phyloP scores from a whole-genome alignment of 371 early-diverging fungal genomes.

The Mucor circinelloides region DNA sequence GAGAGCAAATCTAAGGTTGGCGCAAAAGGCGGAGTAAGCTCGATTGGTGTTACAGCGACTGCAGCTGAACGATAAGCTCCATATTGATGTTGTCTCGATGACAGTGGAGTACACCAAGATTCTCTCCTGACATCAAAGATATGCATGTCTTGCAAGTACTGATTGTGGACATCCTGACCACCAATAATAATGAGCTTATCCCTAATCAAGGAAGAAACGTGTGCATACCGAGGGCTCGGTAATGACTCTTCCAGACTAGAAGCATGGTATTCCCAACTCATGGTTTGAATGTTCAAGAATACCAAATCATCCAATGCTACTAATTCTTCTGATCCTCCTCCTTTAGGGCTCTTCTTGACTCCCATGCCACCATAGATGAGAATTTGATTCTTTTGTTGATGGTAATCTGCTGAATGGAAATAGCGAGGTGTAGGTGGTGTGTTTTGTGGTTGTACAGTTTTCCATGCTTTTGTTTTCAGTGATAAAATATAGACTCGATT shows the following conservation, averaged over 20 bases:
- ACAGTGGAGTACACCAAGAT: conserved; percentile 57
- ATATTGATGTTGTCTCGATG: conserved; percentile 58
- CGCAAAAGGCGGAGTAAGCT: conserved; percentile 29
- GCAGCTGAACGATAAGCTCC: conserved; percentile 74
- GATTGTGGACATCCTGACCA: conserved; percentile 70
- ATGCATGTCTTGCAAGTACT: conserved; percentile 69
- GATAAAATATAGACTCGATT: conserved; percentile 63
- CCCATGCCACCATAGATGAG: conserved; percentile 66
- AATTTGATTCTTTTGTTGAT: conserved; percentile 28
- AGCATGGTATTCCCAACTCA: conserved; percentile 53
- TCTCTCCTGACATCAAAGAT: conserved; percentile 58
- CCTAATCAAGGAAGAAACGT: conserved; percentile 57
- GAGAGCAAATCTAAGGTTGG: conserved; percentile 21
- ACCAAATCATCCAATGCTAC: conserved; percentile 60
- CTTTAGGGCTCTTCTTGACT: not conserved
- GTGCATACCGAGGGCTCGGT: conserved; percentile 71
- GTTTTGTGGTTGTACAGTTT: conserved; percentile 27
- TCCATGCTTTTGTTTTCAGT: conserved; percentile 53
- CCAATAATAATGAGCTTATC: conserved; percentile 65
- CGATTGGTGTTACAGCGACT: conserved; percentile 47
- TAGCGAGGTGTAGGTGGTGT: conserved; percentile 54
- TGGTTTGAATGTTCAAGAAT: conserved; percentile 43
- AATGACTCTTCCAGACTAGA: conserved; percentile 4
- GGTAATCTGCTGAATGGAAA: conserved; percentile 69
- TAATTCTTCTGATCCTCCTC: conserved; percentile 2